A percentile compares a stretch with the other conserved stretches of the same genome.
Evolutionary conservation across 2,329 filamentous ascomycete genomes (phyloP).

Genomic region (Tolypocladium capitatum): DNA sequence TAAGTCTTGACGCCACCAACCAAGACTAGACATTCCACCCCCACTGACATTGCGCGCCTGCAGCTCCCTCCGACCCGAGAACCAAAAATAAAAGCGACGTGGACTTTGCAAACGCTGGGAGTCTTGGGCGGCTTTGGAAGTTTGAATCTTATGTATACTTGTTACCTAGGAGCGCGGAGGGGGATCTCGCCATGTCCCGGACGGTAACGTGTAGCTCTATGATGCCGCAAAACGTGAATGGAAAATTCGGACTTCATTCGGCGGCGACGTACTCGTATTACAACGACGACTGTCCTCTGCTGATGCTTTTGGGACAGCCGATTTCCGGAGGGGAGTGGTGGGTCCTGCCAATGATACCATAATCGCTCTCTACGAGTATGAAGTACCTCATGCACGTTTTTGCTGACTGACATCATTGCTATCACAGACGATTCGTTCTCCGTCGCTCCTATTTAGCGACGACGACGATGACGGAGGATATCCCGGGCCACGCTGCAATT

Average conservation of each 20-base stretch:
- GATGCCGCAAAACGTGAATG: not conserved
- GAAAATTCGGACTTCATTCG: not conserved
- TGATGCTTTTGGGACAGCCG: too few relatives aligned
- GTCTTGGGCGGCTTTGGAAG: not conserved
- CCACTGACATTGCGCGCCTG: conserved; percentile 5
- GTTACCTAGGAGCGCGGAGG: not conserved
- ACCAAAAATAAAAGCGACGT: conserved; percentile 51
- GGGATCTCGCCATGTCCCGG: not conserved
- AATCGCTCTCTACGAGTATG: too few relatives aligned
- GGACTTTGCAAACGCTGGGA: not conserved
- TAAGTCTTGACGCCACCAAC: conserved; percentile 25
- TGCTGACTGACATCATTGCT: conserved; percentile 12
- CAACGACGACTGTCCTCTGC: too few relatives aligned
- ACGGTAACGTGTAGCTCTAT: not conserved
- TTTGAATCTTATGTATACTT: conserved; percentile 1
- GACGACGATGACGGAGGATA: not conserved
- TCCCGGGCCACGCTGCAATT: not conserved
- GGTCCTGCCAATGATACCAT: too few relatives aligned
- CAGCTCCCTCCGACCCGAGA: conserved; percentile 71
- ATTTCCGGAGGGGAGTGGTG: too few relatives aligned
- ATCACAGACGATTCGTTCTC: conserved; percentile 5
- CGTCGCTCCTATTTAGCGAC: not conserved
- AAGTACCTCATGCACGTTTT: too few relatives aligned
- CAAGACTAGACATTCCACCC: not conserved
- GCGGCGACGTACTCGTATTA: too few relatives aligned